Percentiles rank a stretch among this genome's conserved stretches.
phyloP scores from a whole-genome alignment of 2,329 filamentous ascomycete genomes.

The Nannizzia gypsea region DNA sequence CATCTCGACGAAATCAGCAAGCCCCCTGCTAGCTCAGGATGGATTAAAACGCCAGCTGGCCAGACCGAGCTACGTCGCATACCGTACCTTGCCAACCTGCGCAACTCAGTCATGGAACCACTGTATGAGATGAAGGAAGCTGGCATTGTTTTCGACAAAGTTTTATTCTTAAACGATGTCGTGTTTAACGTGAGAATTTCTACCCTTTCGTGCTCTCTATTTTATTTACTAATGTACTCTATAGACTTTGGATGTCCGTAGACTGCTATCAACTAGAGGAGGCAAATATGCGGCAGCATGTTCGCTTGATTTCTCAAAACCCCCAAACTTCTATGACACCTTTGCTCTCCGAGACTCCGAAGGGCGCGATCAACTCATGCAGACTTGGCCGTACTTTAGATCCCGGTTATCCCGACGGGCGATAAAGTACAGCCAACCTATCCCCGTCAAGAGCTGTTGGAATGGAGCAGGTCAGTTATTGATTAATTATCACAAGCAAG shows the following conservation, averaged over 20 bases:
- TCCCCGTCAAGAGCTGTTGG: constrained; percentile 14
- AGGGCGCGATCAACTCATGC: constrained; percentile 51
- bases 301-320: constrained; percentile 56
- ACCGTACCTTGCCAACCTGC: constrained; percentile 52
- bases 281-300: constrained; percentile 56
- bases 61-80: constrained; percentile 52
- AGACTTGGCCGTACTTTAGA: constrained; percentile 50
- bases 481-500: constrained; percentile 10
- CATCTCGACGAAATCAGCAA: constrained; percentile 46
- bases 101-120: constrained; percentile 53
- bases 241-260: constrained; percentile 41
- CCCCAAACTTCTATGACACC: constrained; percentile 60
- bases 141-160: constrained; percentile 41
- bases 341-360: constrained; percentile 59
- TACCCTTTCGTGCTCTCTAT: background rate
- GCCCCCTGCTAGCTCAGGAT: constrained; percentile 41
- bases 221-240: constrained; percentile 21
- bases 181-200: constrained; percentile 29
- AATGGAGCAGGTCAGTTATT: constrained; percentile 11
- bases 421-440: constrained; percentile 7
- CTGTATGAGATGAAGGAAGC: constrained; percentile 39
- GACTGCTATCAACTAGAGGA: constrained; percentile 47
- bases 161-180: constrained; percentile 47
- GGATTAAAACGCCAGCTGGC: constrained; percentile 49
- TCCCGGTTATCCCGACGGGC: constrained; percentile 12